Percentiles rank a stretch among this genome's conserved stretches.
Conservation (phyloP, 805 yeast genomes). For the Gaillardinia entomophila region DNA sequence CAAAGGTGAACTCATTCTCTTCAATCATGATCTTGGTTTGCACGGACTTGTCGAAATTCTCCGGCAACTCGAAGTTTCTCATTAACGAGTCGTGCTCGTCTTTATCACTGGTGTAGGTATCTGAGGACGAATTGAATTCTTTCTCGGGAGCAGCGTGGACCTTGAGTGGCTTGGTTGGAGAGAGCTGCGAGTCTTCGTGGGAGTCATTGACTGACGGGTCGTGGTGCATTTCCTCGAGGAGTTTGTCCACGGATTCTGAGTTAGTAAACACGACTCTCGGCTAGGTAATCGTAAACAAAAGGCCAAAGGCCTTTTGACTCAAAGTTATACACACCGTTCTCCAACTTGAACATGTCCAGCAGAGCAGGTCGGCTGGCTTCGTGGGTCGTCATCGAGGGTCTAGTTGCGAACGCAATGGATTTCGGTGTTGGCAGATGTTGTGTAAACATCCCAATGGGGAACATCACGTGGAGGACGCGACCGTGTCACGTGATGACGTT, state of each 20-base stretch:
- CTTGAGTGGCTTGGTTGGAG: conserved; percentile 30
- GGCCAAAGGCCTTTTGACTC: too few species aligned
- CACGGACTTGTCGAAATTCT: background rate
- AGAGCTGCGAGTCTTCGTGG: conserved; percentile 9
- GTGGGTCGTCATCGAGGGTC: too few species aligned
- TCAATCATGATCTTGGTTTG: conserved; percentile 3
- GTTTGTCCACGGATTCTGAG: conserved; percentile 24
- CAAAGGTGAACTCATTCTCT: conserved; percentile 21
- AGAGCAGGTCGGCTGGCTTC: too few species aligned
- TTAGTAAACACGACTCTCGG: conserved; percentile 9
- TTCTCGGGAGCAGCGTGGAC: conserved; percentile 12
- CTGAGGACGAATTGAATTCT: conserved; percentile 36
- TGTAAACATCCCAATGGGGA: too few species aligned
- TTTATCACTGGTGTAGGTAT: conserved; percentile 35
- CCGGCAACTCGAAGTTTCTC: conserved; percentile 16
- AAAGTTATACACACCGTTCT: conserved; percentile 22
- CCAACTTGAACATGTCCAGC: conserved; percentile 21
- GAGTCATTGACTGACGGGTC: conserved; percentile 3
- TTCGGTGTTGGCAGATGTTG: too few species aligned
- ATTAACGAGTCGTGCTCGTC: conserved; percentile 8
- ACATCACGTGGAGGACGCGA: too few species aligned
- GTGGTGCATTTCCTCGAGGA: conserved; percentile 20
- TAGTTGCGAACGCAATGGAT: too few species aligned
- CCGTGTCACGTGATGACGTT: too few species aligned
- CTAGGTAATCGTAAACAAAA: background rate